phyloP scores from a whole-genome alignment of 768 basidiomycete species.

The Arthromyces matolae region DNA sequence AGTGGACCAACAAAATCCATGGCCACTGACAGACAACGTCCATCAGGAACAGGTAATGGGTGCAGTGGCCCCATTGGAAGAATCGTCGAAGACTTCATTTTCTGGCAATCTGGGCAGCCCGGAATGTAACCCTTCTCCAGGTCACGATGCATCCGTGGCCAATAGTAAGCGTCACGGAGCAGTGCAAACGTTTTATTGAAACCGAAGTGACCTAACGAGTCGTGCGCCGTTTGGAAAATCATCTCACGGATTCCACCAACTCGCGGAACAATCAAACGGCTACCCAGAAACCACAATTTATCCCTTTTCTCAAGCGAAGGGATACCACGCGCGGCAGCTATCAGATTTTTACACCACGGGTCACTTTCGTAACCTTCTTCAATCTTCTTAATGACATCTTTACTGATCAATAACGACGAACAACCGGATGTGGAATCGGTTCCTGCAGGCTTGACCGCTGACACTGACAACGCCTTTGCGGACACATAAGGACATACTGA shows the following conservation, averaged over 20 bases:
- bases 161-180: constrained; percentile 24
- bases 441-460: too few relatives aligned
- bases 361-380: neutral
- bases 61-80: constrained; percentile 23
- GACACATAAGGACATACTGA: too few relatives aligned
- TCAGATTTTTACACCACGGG: neutral
- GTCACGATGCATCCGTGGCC: constrained; percentile 31
- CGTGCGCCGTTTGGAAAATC: constrained; percentile 26
- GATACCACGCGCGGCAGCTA: neutral
- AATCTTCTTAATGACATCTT: neutral
- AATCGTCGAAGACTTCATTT: constrained; percentile 26
- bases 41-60: constrained; percentile 20
- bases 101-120: constrained; percentile 10
- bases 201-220: constrained; percentile 31
- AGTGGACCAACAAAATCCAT: constrained; percentile 32
- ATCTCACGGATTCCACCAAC: constrained; percentile 2
- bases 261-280: neutral
- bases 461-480: too few relatives aligned
- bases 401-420: neutral
- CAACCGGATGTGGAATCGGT: neutral
- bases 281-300: neutral
- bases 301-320: neutral
- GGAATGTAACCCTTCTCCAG: constrained; percentile 8
- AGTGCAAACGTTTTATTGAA: constrained; percentile 27
- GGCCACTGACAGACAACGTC: constrained; percentile 20